Evolutionary conservation across 2,329 filamentous ascomycete genomes (phyloP), one percentile per base, ranked within the genome.

Genomic region (Fusarium lateritium): DNA sequence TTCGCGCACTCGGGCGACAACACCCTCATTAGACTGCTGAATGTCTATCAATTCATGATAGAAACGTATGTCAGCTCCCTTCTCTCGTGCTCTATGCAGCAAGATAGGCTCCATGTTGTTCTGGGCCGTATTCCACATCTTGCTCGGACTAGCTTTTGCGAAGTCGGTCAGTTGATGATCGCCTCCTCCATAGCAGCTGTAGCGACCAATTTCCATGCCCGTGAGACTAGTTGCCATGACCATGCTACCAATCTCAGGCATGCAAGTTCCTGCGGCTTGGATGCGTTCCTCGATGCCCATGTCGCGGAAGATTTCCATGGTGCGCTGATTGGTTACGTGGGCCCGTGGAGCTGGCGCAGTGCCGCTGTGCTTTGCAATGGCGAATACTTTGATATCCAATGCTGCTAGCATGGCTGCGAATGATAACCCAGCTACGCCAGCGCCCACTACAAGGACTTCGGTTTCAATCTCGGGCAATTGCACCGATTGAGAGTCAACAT

Each of bases 161-260:
- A 65, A 65, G 44, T 65, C 62, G 6, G 59, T 58, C 26, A 46
- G 47, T n/a, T 65, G 62, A 6, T 65, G 36, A 6, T 65, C 62
- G 1, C 59, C 62, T 11, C 59, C 59, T 13, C 62, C 62, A 10
- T 65, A 65, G 44, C 62, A 65, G 39, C 34, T 55, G 10, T 65
- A 65, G 13, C 62, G 62, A 15, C 47, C 43, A 39, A 65, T 63
- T 6, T 65, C 62, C 44, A 49, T 58, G 7, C 62, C 58, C 1
- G 59, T 63, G 6, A 65, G 53, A 22, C 58, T 65, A 6, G 62
- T 65, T 6, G 62, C 62, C 62, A 65, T 63, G 39, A 63, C 62
- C 39, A 62, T 31, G n/a, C 9, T 65, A 21, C 62, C 62, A 9
- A 49, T 33, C 1, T 63, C 47, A 3, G 46, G 15, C 53, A 65